Evolutionary conservation across 2,329 filamentous ascomycete genomes (phyloP), one percentile per base, ranked within the genome.

Genomic region (Pleurostoma richardsiae): DNA sequence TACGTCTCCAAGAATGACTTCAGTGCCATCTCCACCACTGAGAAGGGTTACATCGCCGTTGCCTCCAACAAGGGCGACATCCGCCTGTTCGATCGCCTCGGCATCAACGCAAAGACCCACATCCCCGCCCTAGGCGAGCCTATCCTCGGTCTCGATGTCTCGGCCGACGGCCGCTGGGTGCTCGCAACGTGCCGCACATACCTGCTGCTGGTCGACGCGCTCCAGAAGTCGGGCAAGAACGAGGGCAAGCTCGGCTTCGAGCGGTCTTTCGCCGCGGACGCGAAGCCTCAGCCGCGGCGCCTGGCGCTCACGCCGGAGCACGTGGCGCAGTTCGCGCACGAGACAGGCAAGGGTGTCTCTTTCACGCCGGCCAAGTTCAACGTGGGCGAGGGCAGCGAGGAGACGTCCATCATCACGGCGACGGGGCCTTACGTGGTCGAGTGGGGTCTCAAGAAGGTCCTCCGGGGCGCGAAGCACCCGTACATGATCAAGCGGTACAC

Each of bases 181-280:
- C 79, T 99, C 31, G 94, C 88, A 19, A 99, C 94, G 2, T 96
- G 92, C 58, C 83, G 87, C 41, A 99, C 92, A 4, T 99, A 97
- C 63, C 82, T 99, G 10, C 81, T 99, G 6, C 85, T 99, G 51
- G 90, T 99, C 52, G 94, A 99, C 61, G 83, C 90, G 1, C 70
- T 92, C 56, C 94, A 99, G 62, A 90, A 94, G 62, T 80, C 85
- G 1, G 94, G 94, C 64, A 97, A 96, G 76, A 95, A 97, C 54
- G 90, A 94, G 62, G 94, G 94, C 62, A 96, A 96, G 68, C 84
- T 99, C n/a, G 94, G 94, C 2, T 99, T 99, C 61, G 91, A 99
- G 68, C 91, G 88, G 64, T 76, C 89, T 0, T 99, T 99, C 59
- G 84, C 88, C 3, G 95, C 95, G 55, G 91, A 96, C 63, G 80